These are phyloP conservation scores for Annulohypoxylon maeteangense DNA, from an alignment of 495 filamentous ascomycete genomes.

Conservation along the genomic window DNA sequence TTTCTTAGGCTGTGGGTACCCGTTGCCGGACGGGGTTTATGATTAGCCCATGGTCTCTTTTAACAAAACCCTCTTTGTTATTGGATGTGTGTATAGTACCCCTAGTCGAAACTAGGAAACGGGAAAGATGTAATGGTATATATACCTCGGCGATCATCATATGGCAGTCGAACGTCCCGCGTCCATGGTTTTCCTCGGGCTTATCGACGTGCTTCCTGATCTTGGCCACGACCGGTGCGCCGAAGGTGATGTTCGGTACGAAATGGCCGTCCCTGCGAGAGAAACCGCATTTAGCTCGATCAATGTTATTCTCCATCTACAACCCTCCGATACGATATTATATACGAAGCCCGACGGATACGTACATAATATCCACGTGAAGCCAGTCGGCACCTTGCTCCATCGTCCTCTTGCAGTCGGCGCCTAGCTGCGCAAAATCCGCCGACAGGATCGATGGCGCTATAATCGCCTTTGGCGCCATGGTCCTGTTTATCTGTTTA, in stretches of 20 bases:
- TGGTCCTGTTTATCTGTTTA: conserved; percentile 47
- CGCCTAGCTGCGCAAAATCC: conserved; percentile 88
- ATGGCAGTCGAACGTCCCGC: conserved; percentile 97
- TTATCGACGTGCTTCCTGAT: conserved; percentile 83
- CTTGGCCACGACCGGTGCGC: conserved; percentile 90
- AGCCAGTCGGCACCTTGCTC: conserved; percentile 87
- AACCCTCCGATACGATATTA: too few relatives aligned
- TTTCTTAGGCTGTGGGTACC: conserved; percentile 79
- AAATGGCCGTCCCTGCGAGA: conserved; percentile 83
- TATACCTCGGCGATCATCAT: conserved; percentile 99
- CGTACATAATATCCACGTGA: conserved; percentile 86
- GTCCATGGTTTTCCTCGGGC: conserved; percentile 64
- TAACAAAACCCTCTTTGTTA: not conserved
- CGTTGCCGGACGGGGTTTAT: not conserved
- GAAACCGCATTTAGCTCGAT: not conserved
- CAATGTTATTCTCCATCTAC: not conserved
- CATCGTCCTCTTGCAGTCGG: conserved; percentile 85
- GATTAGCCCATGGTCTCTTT: not conserved
- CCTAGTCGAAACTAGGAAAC: not conserved
- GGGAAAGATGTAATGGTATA: not conserved
- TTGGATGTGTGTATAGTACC: not conserved
- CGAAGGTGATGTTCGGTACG: conserved; percentile 98
- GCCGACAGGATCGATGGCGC: conserved; percentile 97
- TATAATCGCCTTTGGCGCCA: conserved; percentile 92
- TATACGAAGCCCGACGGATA: not conserved